Evolutionary conservation across 805 yeast genomes (phyloP).

Genomic region (Wickerhamomyces rabaulensis): DNA sequence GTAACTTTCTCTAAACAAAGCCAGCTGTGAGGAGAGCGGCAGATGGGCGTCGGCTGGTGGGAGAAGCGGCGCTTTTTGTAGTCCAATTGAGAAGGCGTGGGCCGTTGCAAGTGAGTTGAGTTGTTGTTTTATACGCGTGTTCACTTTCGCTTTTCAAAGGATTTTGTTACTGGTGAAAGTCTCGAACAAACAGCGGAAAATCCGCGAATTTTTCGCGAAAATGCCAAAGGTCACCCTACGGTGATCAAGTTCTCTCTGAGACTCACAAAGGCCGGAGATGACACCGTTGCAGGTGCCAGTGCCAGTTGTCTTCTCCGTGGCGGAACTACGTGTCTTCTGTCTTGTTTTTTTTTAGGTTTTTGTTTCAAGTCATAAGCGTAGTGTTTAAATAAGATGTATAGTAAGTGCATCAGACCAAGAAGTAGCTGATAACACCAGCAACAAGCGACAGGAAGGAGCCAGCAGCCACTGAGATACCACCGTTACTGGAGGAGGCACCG

Average conservation of each 20-base stretch:
- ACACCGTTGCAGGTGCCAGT: neutral
- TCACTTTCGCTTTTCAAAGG: constrained; percentile 7
- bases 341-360: too few species aligned
- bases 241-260: too few species aligned
- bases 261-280: neutral
- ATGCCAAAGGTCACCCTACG: neutral
- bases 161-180: constrained; percentile 1
- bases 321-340: neutral
- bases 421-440: neutral
- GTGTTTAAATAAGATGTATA: neutral
- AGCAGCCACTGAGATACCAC: neutral
- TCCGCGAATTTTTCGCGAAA: neutral
- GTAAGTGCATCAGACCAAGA: neutral
- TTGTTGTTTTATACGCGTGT: constrained; percentile 9
- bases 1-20: neutral
- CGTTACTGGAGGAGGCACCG: neutral
- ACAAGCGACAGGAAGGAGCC: constrained; percentile 1
- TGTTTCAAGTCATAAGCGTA: too few species aligned
- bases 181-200: neutral
- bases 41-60: neutral
- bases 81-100: neutral
- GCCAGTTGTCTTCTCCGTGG: neutral
- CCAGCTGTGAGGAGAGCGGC: neutral
- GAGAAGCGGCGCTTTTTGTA: neutral
- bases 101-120: neutral